Base-by-base conservation (phyloP, 2,329 filamentous ascomycete species). In the Didymella pinodella region DNA sequence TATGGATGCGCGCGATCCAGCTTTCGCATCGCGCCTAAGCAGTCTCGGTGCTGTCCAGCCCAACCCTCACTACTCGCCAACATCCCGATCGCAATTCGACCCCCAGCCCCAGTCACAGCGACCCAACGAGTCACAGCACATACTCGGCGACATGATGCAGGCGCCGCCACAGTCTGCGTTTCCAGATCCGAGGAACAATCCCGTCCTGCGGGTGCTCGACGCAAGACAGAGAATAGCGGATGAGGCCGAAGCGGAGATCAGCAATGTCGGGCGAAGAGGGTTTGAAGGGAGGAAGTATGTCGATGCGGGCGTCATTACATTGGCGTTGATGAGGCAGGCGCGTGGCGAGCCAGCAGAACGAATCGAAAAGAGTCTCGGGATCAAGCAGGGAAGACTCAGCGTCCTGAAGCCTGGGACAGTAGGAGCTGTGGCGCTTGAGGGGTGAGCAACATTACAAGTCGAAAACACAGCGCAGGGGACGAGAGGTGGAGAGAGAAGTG, bases 11-110 rank as follows among this genome's bases (percentile, higher is more conserved):
- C 83, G 82, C 58, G 86, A 88, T 70, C 85, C 86, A 1, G 80
- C 84, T 70, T 94, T 83, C 86, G 90, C 93, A 82, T 89, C 87
- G 73, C 96, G 93, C 64, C 91, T 98, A 62, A 90, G 88, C 67
- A 79, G 77, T 45, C 79, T 88, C 57, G 86, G 86, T 56, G 82
- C 85, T 54, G 86, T 88, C 7, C 82, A 82, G 53, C 84, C 85
- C 29, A 83, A 82, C 59, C 84, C 84, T 2, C 85, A 85, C 26
- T 79, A 82, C 62, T 87, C 85, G 11, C 78, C 81, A 32, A 81
- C 83, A 40, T 87, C 85, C 44, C 81, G 81, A 25, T 85, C 84
- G 65, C 62, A 74, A 44, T 73, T 72, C 62, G 76, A 73, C 61
- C 72, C 75, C 34, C 70, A 70, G 61, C 29, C 68, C 67, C 57